Evolutionary conservation across 148 eudicot species (phyloP).

Genomic region (Limonium bicolor): DNA sequence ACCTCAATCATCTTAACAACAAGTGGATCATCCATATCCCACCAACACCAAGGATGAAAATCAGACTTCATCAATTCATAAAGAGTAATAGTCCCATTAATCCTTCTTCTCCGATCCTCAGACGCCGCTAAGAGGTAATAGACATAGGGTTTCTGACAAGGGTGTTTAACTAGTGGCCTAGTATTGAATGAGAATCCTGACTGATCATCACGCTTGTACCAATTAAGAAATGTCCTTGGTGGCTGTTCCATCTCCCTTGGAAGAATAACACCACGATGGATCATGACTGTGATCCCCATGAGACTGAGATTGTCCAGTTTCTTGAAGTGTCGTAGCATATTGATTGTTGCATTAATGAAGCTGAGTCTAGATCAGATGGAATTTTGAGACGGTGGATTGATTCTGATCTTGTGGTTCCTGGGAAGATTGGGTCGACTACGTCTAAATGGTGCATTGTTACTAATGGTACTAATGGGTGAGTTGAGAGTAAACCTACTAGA

Average conservation of each 20-base stretch:
- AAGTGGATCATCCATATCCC: conserved; percentile 12
- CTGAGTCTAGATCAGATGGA: conserved; percentile 31
- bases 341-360: conserved; percentile 40
- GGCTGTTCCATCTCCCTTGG: conserved; percentile 35
- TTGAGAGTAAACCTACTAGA: conserved; percentile 31
- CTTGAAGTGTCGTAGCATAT: conserved; percentile 33
- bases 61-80: conserved; percentile 6
- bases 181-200: conserved; percentile 26
- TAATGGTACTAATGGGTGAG: conserved; percentile 41
- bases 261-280: conserved; percentile 16
- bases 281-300: conserved; percentile 56
- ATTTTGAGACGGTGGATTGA: conserved; percentile 19
- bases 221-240: conserved; percentile 22
- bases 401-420: conserved; percentile 10
- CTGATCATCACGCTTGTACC: conserved; percentile 21
- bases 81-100: conserved; percentile 12
- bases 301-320: conserved; percentile 50
- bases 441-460: conserved; percentile 40
- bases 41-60: conserved; percentile 12
- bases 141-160: conserved; percentile 28
- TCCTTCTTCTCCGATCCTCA: neutral
- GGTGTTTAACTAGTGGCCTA: conserved; percentile 12
- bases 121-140: conserved; percentile 17
- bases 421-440: conserved; percentile 33
- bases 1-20: conserved; percentile 17